Percentiles rank a stretch among this genome's conserved stretches.
Evolutionary conservation across 148 eudicot genomes (phyloP).

Genomic region (Cornus controversa): DNA sequence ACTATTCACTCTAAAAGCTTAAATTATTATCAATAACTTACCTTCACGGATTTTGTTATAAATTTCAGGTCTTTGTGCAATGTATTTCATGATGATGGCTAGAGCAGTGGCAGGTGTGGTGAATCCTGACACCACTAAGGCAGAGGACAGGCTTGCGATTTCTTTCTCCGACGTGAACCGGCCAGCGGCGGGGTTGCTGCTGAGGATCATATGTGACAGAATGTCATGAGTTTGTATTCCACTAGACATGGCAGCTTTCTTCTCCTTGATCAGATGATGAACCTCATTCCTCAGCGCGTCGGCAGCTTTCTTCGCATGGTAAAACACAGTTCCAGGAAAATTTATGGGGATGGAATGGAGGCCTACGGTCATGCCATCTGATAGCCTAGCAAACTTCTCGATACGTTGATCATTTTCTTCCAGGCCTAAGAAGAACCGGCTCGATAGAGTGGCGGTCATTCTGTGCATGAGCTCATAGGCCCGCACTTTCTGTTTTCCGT

Average conservation of each 20-base stretch:
- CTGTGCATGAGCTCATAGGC: neutral
- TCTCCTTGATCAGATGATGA: slow-evolving; percentile 17
- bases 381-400: slow-evolving; percentile 26
- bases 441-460: neutral
- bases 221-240: slow-evolving; percentile 38
- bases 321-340: slow-evolving; percentile 44
- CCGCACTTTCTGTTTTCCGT: neutral
- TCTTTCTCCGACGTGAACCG: slow-evolving; percentile 34
- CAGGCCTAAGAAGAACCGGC: slow-evolving; percentile 40
- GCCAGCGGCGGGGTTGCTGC: slow-evolving; percentile 29
- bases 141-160: slow-evolving; percentile 43
- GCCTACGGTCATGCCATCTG: slow-evolving; percentile 41
- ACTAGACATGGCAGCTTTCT: slow-evolving; percentile 24
- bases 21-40: neutral
- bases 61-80: neutral
- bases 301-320: slow-evolving; percentile 31
- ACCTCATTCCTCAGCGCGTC: slow-evolving; percentile 30
- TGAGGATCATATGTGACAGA: slow-evolving; percentile 32
- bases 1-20: too few relatives aligned
- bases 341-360: slow-evolving; percentile 35
- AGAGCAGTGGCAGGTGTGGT: neutral
- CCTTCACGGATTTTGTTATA: neutral
- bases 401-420: slow-evolving; percentile 27
- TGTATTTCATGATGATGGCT: neutral
- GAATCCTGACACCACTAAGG: neutral